Conservation (phyloP, 305 asterid genomes). For the Coffea humblotiana region DNA sequence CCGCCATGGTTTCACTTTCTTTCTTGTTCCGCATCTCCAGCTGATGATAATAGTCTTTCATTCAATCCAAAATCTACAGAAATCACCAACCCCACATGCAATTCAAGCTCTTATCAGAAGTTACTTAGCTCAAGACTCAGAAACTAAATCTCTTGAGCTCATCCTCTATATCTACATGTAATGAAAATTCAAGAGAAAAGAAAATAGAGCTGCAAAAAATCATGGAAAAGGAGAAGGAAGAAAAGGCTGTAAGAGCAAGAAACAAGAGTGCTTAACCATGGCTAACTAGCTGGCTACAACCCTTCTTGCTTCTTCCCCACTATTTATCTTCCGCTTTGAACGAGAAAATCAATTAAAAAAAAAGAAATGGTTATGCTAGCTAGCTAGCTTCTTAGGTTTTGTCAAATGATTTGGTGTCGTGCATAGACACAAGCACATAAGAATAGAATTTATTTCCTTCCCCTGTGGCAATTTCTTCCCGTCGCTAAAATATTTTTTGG, state of each 20-base stretch:
- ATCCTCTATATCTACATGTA: not conserved
- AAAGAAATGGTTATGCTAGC: conserved; percentile 41
- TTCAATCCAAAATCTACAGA: not conserved
- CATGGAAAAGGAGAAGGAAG: not conserved
- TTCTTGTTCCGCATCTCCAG: not conserved
- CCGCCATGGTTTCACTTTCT: conserved; percentile 34
- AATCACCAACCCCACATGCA: not conserved
- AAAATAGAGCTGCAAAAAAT: not conserved
- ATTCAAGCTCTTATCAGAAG: not conserved
- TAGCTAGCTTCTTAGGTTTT: conserved; percentile 22
- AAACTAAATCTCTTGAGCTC: not conserved
- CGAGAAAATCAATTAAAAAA: conserved; percentile 22
- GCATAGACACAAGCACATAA: conserved; percentile 42
- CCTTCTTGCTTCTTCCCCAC: not conserved
- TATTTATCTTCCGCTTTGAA: conserved; percentile 44
- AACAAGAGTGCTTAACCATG: conserved; percentile 18
- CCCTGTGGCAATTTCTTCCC: not conserved
- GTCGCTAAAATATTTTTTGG: not conserved
- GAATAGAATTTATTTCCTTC: conserved; percentile 16
- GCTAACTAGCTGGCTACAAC: not conserved
- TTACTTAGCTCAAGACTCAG: not conserved
- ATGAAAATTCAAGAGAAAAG: not conserved
- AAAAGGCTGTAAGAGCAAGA: not conserved
- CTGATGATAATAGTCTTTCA: not conserved
- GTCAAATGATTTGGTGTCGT: conserved; percentile 42